Conservation (phyloP, 148 eudicot genomes). For the Amaranthus cruentus region DNA sequence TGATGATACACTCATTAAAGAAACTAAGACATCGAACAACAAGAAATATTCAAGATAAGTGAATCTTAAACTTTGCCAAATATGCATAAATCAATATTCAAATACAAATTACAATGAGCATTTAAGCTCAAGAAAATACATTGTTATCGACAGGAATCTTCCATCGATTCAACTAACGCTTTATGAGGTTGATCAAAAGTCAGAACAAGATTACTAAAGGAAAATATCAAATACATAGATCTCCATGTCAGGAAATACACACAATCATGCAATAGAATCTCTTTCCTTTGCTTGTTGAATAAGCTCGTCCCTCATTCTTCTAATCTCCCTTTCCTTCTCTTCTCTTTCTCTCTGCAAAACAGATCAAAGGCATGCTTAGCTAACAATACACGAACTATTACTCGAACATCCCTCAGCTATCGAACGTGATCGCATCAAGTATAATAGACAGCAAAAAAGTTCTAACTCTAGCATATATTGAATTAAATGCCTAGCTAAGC, state of each 20-base stretch:
- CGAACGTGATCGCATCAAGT: neutral
- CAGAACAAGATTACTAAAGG: conserved; percentile 15
- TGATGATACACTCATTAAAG: no score
- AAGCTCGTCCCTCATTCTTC: conserved; percentile 59
- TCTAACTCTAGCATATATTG: neutral
- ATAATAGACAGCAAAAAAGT: neutral
- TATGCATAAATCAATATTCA: neutral
- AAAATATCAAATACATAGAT: conserved; percentile 23
- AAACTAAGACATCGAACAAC: no score
- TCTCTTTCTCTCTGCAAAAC: conserved; percentile 60
- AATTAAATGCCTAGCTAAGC: neutral
- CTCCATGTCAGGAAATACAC: neutral
- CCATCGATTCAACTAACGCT: conserved; percentile 2
- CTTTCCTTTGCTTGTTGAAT: conserved; percentile 39
- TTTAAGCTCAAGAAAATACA: conserved; percentile 4
- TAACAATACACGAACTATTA: neutral
- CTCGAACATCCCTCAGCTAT: neutral
- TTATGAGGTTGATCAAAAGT: conserved; percentile 22
- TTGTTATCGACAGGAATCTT: conserved; percentile 11
- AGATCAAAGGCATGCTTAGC: conserved; percentile 3
- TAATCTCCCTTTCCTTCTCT: conserved; percentile 65
- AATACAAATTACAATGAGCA: conserved; percentile 1
- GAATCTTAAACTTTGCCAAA: neutral
- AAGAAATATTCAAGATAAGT: no score
- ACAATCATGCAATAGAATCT: conserved; percentile 49